These are phyloP conservation scores for Cucumis melo DNA, from an alignment of 306 rosid genomes.

Conservation along the genomic window DNA sequence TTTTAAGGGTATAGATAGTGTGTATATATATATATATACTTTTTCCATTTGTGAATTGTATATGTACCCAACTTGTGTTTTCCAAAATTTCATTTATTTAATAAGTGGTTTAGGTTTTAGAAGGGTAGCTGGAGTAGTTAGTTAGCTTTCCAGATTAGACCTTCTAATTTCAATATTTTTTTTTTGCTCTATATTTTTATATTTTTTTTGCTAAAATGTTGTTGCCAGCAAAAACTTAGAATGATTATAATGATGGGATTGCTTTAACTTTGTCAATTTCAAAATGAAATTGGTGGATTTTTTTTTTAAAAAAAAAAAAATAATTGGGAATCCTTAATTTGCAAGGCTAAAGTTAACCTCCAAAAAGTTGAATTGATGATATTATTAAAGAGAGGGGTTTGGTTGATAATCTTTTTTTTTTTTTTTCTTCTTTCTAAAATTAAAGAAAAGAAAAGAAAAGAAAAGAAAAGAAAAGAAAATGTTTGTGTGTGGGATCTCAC, in stretches of 20 bases:
- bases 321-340: constrained; percentile 1
- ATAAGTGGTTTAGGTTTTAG: background rate
- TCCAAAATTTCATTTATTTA: background rate
- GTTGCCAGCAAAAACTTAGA: constrained; percentile 4
- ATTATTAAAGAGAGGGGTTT: background rate
- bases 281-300: background rate
- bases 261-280: background rate
- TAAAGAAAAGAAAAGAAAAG: no score
- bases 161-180: background rate
- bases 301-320: background rate
- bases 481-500: background rate
- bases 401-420: background rate
- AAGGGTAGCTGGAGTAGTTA: constrained; percentile 2
- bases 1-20: no score
- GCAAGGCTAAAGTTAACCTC: constrained; percentile 9
- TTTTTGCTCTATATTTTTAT: background rate
- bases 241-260: constrained; percentile 10
- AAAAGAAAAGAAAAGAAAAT: no score
- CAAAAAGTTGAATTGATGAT: background rate
- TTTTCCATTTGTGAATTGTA: background rate
- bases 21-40: background rate
- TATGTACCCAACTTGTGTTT: background rate
- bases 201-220: background rate
- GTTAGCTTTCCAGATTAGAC: constrained; percentile 5
- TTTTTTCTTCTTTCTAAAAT: background rate